These are phyloP conservation scores for Periconia sp. DNA, from an alignment of 2,329 filamentous ascomycete species.

Conservation along the genomic window DNA sequence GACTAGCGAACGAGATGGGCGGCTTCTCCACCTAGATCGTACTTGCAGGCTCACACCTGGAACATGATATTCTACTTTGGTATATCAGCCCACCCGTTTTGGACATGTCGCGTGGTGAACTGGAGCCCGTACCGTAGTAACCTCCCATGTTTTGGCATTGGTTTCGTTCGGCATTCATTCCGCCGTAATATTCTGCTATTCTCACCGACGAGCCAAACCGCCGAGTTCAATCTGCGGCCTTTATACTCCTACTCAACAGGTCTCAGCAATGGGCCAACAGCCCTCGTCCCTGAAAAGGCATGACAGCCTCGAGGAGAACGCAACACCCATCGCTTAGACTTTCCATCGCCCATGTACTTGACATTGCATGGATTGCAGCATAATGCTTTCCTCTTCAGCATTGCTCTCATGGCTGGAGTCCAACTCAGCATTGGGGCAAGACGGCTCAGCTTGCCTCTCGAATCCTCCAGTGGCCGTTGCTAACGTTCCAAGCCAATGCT, in stretches of 20 bases:
- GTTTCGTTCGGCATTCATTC: neutral
- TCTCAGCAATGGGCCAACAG: neutral
- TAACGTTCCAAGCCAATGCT: neutral
- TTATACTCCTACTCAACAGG: too few species aligned
- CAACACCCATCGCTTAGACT: too few species aligned
- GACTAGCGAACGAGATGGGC: neutral
- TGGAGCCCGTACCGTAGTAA: neutral
- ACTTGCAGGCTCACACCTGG: neutral
- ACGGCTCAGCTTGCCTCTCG: neutral
- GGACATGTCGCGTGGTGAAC: neutral
- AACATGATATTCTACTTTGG: neutral
- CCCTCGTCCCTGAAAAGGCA: too few species aligned
- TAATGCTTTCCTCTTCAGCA: neutral
- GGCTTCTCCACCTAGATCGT: neutral
- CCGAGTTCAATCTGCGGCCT: neutral
- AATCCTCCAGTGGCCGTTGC: constrained; percentile 1
- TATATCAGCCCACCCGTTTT: neutral
- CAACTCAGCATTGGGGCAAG: constrained; percentile 1
- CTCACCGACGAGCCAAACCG: neutral
- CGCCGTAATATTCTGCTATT: neutral
- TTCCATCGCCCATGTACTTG: too few species aligned
- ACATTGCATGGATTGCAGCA: neutral
- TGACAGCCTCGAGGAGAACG: too few species aligned
- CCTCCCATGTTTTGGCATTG: neutral
- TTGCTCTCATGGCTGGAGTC: neutral